These are phyloP conservation scores for Xanthoceras sorbifolium DNA, from an alignment of 345 rosid genomes.

Conservation along the genomic window DNA sequence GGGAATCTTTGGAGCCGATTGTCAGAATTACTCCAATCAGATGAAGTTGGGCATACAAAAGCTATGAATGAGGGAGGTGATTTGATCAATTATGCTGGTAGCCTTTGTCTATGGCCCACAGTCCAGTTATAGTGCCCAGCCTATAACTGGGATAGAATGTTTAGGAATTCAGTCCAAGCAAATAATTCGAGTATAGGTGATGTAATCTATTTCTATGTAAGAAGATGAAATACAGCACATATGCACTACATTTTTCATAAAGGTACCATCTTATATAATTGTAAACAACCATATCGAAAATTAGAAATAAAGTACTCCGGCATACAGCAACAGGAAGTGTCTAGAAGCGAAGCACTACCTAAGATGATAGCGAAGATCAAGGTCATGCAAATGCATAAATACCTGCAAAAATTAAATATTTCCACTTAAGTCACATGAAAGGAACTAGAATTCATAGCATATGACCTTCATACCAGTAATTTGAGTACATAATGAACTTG, in stretches of 20 bases:
- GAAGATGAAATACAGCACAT: neutral
- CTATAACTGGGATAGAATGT: neutral
- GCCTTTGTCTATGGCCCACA: neutral
- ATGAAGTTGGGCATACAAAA: neutral
- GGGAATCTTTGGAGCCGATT: neutral
- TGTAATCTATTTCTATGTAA: neutral
- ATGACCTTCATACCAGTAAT: neutral
- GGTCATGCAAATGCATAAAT: slow-evolving; percentile 90
- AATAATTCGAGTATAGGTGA: neutral
- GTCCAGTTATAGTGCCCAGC: neutral
- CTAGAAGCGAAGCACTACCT: slow-evolving; percentile 47
- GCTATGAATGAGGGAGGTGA: neutral
- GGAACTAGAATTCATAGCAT: neutral
- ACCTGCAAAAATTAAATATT: slow-evolving; percentile 48
- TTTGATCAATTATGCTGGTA: neutral
- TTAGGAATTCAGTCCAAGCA: slow-evolving; percentile 6
- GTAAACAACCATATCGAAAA: neutral
- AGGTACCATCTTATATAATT: neutral
- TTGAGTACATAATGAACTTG: neutral
- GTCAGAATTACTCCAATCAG: neutral
- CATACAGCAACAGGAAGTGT: neutral
- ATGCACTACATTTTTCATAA: neutral
- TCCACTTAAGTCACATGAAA: neutral
- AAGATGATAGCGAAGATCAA: slow-evolving; percentile 90
- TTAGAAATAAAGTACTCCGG: neutral